Evolutionary conservation across 2,329 filamentous ascomycete species (phyloP).

Genomic region (Talaromyces pinophilus): DNA sequence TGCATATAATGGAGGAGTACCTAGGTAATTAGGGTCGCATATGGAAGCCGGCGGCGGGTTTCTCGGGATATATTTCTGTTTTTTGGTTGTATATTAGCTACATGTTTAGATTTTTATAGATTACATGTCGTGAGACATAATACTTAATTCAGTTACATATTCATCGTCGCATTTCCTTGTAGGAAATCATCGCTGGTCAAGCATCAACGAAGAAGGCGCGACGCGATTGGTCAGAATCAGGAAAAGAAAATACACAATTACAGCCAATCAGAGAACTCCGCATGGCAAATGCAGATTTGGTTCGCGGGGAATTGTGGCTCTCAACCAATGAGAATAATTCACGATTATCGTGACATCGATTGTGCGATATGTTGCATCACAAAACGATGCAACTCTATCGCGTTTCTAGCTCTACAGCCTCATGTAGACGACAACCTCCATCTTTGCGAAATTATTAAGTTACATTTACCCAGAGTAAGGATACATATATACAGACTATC

Average conservation of each 20-base stretch:
- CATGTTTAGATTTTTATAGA: not conserved
- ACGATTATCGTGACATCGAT: not conserved
- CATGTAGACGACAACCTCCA: not conserved
- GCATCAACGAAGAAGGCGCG: not conserved
- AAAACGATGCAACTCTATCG: not conserved
- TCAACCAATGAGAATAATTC: not conserved
- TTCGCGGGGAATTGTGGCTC: not conserved
- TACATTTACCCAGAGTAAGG: not conserved
- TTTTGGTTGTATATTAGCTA: constrained; percentile 7
- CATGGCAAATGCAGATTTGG: not conserved
- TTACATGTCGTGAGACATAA: not conserved
- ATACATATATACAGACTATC: not conserved
- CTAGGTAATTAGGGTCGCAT: constrained; percentile 2
- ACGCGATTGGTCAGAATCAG: not conserved
- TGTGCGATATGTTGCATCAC: not conserved
- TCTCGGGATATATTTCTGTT: not conserved
- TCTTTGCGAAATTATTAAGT: not conserved
- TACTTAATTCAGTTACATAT: not conserved
- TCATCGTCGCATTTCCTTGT: not conserved
- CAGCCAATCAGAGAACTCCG: not conserved
- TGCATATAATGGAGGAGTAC: not conserved
- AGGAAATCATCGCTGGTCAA: not conserved
- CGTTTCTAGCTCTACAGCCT: not conserved
- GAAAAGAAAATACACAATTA: not conserved
- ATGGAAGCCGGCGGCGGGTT: not conserved